These are phyloP conservation scores for Monilinia polystroma DNA, from an alignment of 2,329 filamentous ascomycete genomes.

Conservation along the genomic window DNA sequence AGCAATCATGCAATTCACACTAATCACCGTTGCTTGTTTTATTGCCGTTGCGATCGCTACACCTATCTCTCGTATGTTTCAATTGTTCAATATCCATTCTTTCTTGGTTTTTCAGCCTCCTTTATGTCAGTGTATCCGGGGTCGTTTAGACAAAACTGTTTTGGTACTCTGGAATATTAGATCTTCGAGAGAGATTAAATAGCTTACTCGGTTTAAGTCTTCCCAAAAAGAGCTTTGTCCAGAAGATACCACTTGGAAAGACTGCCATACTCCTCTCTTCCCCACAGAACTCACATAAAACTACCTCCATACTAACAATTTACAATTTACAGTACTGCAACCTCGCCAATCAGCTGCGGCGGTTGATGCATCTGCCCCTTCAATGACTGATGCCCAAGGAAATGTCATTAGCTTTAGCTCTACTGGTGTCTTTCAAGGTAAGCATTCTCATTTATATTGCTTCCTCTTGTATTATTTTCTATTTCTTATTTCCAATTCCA, in stretches of 20 bases:
- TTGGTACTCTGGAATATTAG: too few species aligned
- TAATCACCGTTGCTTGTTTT: conserved; percentile 35
- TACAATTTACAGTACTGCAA: neutral
- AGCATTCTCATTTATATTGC: neutral
- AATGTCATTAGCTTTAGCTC: conserved; percentile 34
- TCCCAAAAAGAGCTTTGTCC: too few species aligned
- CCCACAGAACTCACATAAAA: neutral
- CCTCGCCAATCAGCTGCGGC: conserved; percentile 15
- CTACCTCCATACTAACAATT: neutral
- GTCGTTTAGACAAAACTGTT: too few species aligned
- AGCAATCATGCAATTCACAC: conserved; percentile 38
- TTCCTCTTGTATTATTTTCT: neutral
- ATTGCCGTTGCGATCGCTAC: conserved; percentile 35
- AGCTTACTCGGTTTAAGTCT: too few species aligned
- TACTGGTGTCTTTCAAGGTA: conserved; percentile 28
- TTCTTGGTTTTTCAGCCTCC: neutral
- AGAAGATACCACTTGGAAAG: too few species aligned
- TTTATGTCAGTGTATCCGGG: neutral
- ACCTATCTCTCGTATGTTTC: conserved; percentile 34
- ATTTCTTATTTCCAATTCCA: too few species aligned
- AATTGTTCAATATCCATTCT: neutral
- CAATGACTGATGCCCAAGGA: conserved; percentile 35
- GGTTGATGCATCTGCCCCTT: conserved; percentile 28
- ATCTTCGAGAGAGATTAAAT: too few species aligned
- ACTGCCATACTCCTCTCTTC: neutral